A percentile compares a stretch with the other conserved stretches of the same genome.
Evolutionary conservation across 768 basidiomycete genomes (phyloP).

Genomic region (Phylloporus arenicola): DNA sequence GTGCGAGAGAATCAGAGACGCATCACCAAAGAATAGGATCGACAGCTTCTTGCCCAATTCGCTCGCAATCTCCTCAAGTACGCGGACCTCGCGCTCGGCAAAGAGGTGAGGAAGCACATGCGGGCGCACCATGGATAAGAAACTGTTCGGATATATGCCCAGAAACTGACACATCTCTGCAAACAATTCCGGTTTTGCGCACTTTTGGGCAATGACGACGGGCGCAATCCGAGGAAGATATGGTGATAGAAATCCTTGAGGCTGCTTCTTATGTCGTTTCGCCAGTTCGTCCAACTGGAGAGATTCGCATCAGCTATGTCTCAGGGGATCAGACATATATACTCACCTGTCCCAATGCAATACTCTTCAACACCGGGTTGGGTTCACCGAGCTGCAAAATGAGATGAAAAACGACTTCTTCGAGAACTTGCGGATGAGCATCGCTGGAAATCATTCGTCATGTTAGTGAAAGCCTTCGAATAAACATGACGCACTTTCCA

Average conservation of each 20-base stretch:
- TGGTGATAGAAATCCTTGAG: constrained; percentile 65
- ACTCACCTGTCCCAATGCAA: constrained; percentile 61
- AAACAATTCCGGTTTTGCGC: constrained; percentile 53
- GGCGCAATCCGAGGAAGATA: constrained; percentile 64
- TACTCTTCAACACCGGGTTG: constrained; percentile 66
- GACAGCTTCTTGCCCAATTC: constrained; percentile 44
- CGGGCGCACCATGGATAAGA: constrained; percentile 58
- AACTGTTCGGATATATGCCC: constrained; percentile 48
- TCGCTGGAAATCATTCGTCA: constrained; percentile 34
- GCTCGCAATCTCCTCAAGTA: constrained; percentile 56
- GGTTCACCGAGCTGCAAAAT: constrained; percentile 61
- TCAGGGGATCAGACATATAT: neutral
- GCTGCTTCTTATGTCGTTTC: constrained; percentile 52
- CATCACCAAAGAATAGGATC: constrained; percentile 50
- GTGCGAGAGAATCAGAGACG: constrained; percentile 57
- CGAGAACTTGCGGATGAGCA: constrained; percentile 47
- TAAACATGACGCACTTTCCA: constrained; percentile 32
- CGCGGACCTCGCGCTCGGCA: constrained; percentile 50
- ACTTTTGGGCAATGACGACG: constrained; percentile 55
- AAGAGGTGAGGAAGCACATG: constrained; percentile 69
- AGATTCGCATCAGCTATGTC: constrained; percentile 2
- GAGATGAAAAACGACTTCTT: constrained; percentile 55
- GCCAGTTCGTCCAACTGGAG: constrained; percentile 54
- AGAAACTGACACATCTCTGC: constrained; percentile 67
- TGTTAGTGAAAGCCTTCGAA: neutral